phyloP scores from a whole-genome alignment of 768 basidiomycete genomes.

The Psilocybe sp. region DNA sequence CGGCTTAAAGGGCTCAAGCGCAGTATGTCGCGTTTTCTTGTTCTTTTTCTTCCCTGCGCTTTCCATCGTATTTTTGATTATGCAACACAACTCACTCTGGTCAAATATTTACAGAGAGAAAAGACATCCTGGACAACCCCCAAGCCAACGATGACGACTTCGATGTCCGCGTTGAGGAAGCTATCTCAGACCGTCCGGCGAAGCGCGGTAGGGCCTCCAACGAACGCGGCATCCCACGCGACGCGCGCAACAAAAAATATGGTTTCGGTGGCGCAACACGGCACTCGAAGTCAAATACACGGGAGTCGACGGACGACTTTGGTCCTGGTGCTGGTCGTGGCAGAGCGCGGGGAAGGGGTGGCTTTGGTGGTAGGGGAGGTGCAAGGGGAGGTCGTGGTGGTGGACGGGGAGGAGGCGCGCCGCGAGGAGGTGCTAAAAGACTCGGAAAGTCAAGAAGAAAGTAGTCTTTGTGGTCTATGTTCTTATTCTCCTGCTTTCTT shows the following conservation, averaged over 20 bases:
- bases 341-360: constrained; percentile 17
- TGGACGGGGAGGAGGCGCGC: background rate
- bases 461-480: constrained; percentile 2
- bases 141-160: constrained; percentile 67
- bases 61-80: no score
- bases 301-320: constrained; percentile 77
- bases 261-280: constrained; percentile 73
- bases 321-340: constrained; percentile 36
- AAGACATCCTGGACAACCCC: constrained; percentile 71
- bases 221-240: constrained; percentile 51
- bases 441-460: constrained; percentile 14
- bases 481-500: background rate
- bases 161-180: constrained; percentile 89
- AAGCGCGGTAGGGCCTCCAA: constrained; percentile 45
- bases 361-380: constrained; percentile 18
- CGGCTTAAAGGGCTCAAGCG: constrained; percentile 83
- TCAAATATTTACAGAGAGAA: constrained; percentile 73
- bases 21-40: constrained; percentile 50
- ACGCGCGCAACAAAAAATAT: constrained; percentile 73
- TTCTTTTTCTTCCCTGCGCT: background rate
- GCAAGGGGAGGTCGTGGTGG: constrained; percentile 20
- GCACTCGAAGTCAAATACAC: constrained; percentile 79
- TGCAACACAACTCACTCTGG: no score
- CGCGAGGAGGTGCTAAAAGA: constrained; percentile 6
- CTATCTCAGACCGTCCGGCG: constrained; percentile 67